These are phyloP conservation scores for Xylariales sp. DNA, from an alignment of 2,329 filamentous ascomycete species.

Conservation along the genomic window DNA sequence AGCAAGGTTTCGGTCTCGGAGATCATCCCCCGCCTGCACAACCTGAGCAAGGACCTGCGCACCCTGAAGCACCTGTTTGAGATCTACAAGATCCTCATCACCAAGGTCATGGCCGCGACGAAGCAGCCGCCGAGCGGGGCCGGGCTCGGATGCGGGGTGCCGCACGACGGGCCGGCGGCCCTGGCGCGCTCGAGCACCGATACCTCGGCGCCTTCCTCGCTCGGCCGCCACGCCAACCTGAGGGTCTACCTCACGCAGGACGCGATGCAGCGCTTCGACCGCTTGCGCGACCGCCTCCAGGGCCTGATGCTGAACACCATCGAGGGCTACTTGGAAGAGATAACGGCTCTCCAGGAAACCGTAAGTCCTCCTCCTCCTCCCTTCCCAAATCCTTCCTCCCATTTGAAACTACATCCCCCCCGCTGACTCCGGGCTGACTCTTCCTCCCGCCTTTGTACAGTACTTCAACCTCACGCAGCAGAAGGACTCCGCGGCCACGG, in stretches of 20 bases:
- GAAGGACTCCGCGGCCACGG: conserved; percentile 69
- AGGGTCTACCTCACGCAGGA: conserved; percentile 33
- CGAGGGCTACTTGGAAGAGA: conserved; percentile 62
- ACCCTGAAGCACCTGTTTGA: conserved; percentile 57
- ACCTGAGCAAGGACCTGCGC: conserved; percentile 56
- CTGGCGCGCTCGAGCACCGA: not conserved
- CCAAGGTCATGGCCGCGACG: conserved; percentile 46
- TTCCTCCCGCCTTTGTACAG: no score
- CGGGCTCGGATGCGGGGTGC: no score
- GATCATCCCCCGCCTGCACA: conserved; percentile 54
- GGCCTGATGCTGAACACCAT: conserved; percentile 60
- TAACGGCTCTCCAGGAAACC: conserved; percentile 64
- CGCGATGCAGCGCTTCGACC: conserved; percentile 53
- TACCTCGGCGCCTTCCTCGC: not conserved
- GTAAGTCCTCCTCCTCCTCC: conserved; percentile 32
- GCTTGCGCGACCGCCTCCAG: conserved; percentile 54
- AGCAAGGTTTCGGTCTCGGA: conserved; percentile 38
- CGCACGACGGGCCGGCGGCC: conserved; percentile 5
- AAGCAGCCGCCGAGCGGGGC: no score
- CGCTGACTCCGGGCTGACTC: no score
- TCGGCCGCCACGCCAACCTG: not conserved
- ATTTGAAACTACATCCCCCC: conserved; percentile 9
- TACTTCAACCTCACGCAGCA: conserved; percentile 76
- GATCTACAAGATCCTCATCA: conserved; percentile 56
- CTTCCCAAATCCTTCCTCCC: not conserved